Base-by-base conservation (phyloP, 140 eudicot genomes). In the Erigeron philadelphicus region DNA sequence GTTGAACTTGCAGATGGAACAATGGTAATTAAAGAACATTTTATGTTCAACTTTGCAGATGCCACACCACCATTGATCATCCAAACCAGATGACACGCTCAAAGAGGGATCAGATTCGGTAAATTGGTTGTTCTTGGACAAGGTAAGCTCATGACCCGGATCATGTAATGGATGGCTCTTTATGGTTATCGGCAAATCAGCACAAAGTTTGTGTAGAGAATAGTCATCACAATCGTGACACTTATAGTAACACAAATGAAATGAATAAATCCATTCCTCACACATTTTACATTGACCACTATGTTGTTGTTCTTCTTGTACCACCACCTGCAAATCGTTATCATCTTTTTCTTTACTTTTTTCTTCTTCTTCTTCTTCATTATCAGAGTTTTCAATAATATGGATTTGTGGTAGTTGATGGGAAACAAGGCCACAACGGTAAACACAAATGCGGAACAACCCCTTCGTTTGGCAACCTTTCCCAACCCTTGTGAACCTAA, bases 151-250 rank as follows among this genome's bases (percentile, higher is more conserved):
- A 59, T 68, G 72, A 1, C 17, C 44, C n/a, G 59, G 59, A 53
- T 25, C 35, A 25, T 67, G 72, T 52, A 48, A 67, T 5, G 45
- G 23, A 1, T 67, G 57, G n/a, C 49, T 11, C n/a, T 46, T 13
- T 0, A 11, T 7, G 67, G 67, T 67, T 49, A 0, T 9, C 23
- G 47, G 61, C 3, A 67, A 45, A 48, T 67, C 45, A 8, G 70
- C 70, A 6, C 70, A 44, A 4, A 15, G 44, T 64, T 64, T 64
- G n/a, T 64, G 54, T 1, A 64, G 70, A 1, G 53, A 64, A 15
- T 25, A 67, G 23, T n/a, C n/a, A n/a, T 50, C 73, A 49, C 64
- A 68, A 1, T 52, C 19, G 0, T 38, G 23, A 5, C 53, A 21
- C 18, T 38, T 11, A 12, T 42, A 44, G 66, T 61, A 61, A 61